Evolutionary conservation across 352 stramenopile genomes (phyloP), one percentile per base, ranked within the genome.

Genomic region (Poterioochromonas sp.): DNA sequence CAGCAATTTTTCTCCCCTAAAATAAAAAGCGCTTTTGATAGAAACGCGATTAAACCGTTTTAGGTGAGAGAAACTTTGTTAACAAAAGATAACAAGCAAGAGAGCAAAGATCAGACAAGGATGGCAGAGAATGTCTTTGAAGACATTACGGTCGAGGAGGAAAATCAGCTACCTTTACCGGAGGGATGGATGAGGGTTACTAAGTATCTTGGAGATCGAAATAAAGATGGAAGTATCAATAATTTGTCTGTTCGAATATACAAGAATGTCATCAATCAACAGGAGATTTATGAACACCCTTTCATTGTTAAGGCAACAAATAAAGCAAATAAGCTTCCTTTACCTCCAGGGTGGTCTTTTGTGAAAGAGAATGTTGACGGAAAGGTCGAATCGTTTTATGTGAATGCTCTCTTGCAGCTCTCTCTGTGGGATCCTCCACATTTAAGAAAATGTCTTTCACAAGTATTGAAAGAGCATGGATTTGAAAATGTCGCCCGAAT

Each of bases 341-440:
- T 69, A n/a, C 71, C 71, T 51, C 11, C 2, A 26, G 71, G 51
- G 11, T 78, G 71, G 71, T 22, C 29, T 47, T 20, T 78, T 29
- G 8, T 60, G 8, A 5, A 64, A 15, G n/a, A 69, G 12, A 1
- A 20, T 62, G 11, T 1, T 40, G 34, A 51, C 20, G 39, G 39
- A 37, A 32, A 3, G 3, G 39, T 26, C 1, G 68, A 76, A 1
- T 37, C 32, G 8, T 76, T 58, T 40, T 76, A 76, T 41, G 1
- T 26, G 35, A 76, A 76, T 76, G 1, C 41, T n/a, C 1, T 5
- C 11, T 29, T 58, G 8, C 2, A 54, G 1, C 18, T 34, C 1
- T 58, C 35, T 76, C 1, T 51, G 35, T 76, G 68, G 68, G 68
- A 76, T 62, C 68, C 22, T 26, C 68, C 68, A 62, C 1, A 37